These are phyloP conservation scores for Malania oleifera DNA, from an alignment of 164 flowering plant species.

Conservation along the genomic window DNA sequence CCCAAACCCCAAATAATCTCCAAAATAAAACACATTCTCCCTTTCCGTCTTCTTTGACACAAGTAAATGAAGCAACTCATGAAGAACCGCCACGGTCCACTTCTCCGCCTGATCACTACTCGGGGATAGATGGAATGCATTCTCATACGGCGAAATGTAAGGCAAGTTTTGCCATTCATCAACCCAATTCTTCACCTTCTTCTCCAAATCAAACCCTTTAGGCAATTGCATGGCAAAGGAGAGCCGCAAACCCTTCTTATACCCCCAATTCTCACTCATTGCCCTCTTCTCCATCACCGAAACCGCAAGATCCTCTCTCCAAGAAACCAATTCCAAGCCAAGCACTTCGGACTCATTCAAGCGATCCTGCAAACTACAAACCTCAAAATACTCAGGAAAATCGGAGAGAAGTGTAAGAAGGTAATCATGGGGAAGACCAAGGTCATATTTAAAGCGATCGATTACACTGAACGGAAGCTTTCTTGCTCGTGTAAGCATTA, in stretches of 20 bases:
- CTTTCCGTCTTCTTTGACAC: constrained; percentile 40
- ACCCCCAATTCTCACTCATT: constrained; percentile 14
- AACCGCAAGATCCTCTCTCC: constrained; percentile 58
- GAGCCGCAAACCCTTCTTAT: constrained; percentile 39
- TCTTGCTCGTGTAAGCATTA: constrained; percentile 55
- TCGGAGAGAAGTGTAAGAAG: constrained; percentile 41
- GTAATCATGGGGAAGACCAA: constrained; percentile 78
- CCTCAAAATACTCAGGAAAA: constrained; percentile 76
- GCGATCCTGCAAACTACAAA: constrained; percentile 15
- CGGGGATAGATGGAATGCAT: constrained; percentile 40
- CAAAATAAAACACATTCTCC: constrained; percentile 39
- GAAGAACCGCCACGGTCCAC: constrained; percentile 38
- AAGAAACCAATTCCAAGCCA: constrained; percentile 70
- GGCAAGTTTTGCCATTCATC: constrained; percentile 89
- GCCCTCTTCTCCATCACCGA: constrained; percentile 56
- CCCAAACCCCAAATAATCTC: constrained; percentile 67
- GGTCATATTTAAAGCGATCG: constrained; percentile 62
- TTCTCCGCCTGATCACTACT: constrained; percentile 40
- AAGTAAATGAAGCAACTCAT: constrained; percentile 34
- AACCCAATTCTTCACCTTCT: constrained; percentile 63
- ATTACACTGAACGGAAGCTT: constrained; percentile 51
- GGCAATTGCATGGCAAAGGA: constrained; percentile 61
- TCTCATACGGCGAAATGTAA: constrained; percentile 85
- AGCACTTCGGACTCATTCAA: constrained; percentile 13
- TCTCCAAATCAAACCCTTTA: constrained; percentile 69